Percentiles rank a stretch among this genome's conserved stretches.
These are phyloP conservation scores for Cryptosporidium sp. DNA, from an alignment of 169 alveolate genomes.

Conservation along the genomic window DNA sequence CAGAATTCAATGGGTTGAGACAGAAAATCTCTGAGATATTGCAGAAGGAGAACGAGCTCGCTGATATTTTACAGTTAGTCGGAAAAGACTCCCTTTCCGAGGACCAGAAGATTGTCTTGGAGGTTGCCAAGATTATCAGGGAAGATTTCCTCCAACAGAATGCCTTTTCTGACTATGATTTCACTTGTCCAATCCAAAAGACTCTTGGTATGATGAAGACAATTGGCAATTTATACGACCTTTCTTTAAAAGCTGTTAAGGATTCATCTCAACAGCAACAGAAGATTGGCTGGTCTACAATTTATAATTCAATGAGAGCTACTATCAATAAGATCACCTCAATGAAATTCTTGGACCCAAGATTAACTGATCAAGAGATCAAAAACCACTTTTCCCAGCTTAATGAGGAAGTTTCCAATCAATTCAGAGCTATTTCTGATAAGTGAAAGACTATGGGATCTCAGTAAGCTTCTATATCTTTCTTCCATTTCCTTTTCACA, in stretches of 20 bases:
- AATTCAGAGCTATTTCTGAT: slow-evolving; percentile 78
- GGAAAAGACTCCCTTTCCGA: slow-evolving; percentile 98
- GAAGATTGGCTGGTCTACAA: slow-evolving; percentile 93
- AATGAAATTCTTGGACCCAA: slow-evolving; percentile 92
- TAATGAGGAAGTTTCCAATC: slow-evolving; percentile 78
- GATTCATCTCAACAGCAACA: slow-evolving; percentile 88
- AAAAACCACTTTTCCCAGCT: slow-evolving; percentile 80
- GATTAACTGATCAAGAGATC: slow-evolving; percentile 82
- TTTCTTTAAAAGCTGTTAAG: slow-evolving; percentile 90
- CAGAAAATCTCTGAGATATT: slow-evolving; percentile 92
- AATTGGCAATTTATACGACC: slow-evolving; percentile 93
- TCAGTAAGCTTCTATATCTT: neutral
- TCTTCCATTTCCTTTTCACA: neutral
- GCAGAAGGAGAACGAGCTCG: slow-evolving; percentile 95
- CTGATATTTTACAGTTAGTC: slow-evolving; percentile 97
- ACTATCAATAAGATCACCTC: slow-evolving; percentile 90
- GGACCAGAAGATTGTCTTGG: slow-evolving; percentile 91
- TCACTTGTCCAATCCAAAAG: slow-evolving; percentile 95
- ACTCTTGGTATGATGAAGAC: slow-evolving; percentile 98
- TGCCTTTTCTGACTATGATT: slow-evolving; percentile 98
- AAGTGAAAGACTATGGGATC: neutral
- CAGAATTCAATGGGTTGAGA: slow-evolving; percentile 92
- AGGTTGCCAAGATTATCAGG: slow-evolving; percentile 96
- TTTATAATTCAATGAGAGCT: slow-evolving; percentile 89
- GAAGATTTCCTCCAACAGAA: slow-evolving; percentile 98